Conservation (phyloP, 2,329 filamentous ascomycete genomes). For the Alternaria postmessia region DNA sequence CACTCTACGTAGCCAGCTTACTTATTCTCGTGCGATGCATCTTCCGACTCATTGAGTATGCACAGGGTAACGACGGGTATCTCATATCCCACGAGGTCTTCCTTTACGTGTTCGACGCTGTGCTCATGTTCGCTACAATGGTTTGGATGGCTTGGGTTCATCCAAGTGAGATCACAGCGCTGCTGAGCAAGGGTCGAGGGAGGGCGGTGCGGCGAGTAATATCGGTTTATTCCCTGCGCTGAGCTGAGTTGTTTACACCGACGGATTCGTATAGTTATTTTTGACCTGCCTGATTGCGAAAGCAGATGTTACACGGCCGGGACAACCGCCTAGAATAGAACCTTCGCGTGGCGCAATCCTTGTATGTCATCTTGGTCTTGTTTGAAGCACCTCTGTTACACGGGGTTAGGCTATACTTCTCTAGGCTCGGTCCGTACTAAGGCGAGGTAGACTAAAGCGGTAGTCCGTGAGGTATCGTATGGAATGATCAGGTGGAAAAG, state of each 20-base stretch:
- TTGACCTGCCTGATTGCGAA: no score
- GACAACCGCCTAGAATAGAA: background rate
- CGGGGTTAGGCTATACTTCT: no score
- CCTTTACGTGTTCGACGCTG: slow-evolving; percentile 58
- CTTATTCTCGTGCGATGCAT: slow-evolving; percentile 60
- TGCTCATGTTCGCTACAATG: slow-evolving; percentile 56
- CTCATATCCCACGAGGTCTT: slow-evolving; percentile 55
- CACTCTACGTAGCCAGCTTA: slow-evolving; percentile 54
- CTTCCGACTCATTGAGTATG: slow-evolving; percentile 61
- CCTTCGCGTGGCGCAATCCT: background rate
- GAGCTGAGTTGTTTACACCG: background rate
- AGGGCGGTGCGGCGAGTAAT: slow-evolving; percentile 7
- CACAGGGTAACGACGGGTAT: slow-evolving; percentile 55
- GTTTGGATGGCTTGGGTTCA: slow-evolving; percentile 8
- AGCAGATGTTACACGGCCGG: no score
- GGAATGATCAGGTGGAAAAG: no score
- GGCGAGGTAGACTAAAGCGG: no score
- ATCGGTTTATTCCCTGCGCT: slow-evolving; percentile 6
- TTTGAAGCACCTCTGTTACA: no score
- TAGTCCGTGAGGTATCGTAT: no score
- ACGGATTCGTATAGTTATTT: background rate
- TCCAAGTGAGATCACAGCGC: slow-evolving; percentile 3
- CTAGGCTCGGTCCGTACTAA: no score
- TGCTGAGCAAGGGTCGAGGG: slow-evolving; percentile 1
- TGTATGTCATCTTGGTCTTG: background rate